phyloP scores from a whole-genome alignment of 2,329 filamentous ascomycete genomes.

The Elsinoe necatrix region DNA sequence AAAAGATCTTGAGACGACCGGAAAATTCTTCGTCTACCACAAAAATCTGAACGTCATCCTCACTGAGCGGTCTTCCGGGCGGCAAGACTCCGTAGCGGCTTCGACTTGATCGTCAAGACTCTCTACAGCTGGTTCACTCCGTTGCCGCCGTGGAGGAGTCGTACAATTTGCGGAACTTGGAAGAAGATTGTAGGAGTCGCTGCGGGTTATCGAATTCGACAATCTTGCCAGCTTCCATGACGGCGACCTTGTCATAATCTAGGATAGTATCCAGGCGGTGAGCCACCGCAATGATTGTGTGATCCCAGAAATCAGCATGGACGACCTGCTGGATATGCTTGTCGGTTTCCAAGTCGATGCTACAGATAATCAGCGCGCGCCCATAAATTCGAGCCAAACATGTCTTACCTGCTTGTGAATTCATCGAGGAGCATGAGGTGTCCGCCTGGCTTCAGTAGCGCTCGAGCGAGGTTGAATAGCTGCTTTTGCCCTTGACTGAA shows the following conservation, averaged over 20 bases:
- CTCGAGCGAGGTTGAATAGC: slow-evolving; percentile 42
- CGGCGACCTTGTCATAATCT: slow-evolving; percentile 44
- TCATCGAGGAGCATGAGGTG: slow-evolving; percentile 35
- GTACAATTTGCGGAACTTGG: neutral
- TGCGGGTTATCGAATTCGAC: slow-evolving; percentile 32
- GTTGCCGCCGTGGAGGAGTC: neutral
- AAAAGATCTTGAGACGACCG: neutral
- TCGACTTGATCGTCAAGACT: neutral
- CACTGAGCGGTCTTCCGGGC: neutral
- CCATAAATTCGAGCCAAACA: too few relatives aligned
- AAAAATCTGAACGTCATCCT: neutral
- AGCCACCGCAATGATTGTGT: slow-evolving; percentile 53
- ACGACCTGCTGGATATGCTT: slow-evolving; percentile 1
- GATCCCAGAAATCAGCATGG: slow-evolving; percentile 38
- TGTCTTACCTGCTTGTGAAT: slow-evolving; percentile 16
- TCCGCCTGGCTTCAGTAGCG: slow-evolving; percentile 32
- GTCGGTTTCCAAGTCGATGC: slow-evolving; percentile 11
- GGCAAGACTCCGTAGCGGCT: neutral
- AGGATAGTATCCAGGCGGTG: slow-evolving; percentile 49
- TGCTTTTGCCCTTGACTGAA: slow-evolving; percentile 43
- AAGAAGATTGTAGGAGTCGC: slow-evolving; percentile 18
- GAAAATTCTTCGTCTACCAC: neutral
- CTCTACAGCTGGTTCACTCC: neutral
- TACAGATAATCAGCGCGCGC: neutral
- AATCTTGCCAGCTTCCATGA: slow-evolving; percentile 43